Base-by-base conservation (phyloP, 2,329 filamentous ascomycete genomes). In the Aspergillus ibericus region DNA sequence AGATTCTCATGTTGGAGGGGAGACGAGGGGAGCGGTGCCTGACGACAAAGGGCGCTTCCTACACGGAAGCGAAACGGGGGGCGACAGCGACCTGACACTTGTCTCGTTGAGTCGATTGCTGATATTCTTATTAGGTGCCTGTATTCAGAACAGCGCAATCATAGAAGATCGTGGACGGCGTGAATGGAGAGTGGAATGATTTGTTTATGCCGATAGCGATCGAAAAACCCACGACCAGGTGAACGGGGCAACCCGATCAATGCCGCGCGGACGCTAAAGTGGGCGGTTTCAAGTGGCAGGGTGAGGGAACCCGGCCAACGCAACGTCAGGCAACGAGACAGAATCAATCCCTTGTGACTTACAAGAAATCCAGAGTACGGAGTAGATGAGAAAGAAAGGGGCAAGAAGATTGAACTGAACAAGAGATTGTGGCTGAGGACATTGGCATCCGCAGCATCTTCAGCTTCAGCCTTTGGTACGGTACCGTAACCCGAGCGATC, bases 211-310 rank as follows among this genome's bases (percentile, higher is more conserved):
- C 52, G 58, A 61, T 58, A 60, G 57, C 55, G 47, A 60, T 56
- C 44, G 54, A 59, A 62, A 60, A 59, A 55, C 52, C 59, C 54
- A 59, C 58, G 59, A 53, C 53, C 53, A 59, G 53, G 62, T 61
- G 56, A 64, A 67, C 65, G 63, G 65, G 65, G 63, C 65, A 67
- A 67, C 65, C 63, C 64, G 62, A 62, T 61, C 60, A 29, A 55
- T 58, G 63, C 63, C 63, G 62, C 60, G 60, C 59, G 63, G 64
- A 65, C 61, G 46, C 61, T 63, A 60, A 62, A 56, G 42, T 47
- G 47, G 46, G 53, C 51, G 54, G 55, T 47, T 44, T 48, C 36
- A 44, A 53, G 53, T 15, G 16, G 34, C 25, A 32, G 49, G 27
- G 12, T 20, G 20, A 25, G n/a, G 49, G 20, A 34, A 42, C 20